phyloP scores from a whole-genome alignment of 2,329 filamentous ascomycete genomes.

The Seiridium unicorne region DNA sequence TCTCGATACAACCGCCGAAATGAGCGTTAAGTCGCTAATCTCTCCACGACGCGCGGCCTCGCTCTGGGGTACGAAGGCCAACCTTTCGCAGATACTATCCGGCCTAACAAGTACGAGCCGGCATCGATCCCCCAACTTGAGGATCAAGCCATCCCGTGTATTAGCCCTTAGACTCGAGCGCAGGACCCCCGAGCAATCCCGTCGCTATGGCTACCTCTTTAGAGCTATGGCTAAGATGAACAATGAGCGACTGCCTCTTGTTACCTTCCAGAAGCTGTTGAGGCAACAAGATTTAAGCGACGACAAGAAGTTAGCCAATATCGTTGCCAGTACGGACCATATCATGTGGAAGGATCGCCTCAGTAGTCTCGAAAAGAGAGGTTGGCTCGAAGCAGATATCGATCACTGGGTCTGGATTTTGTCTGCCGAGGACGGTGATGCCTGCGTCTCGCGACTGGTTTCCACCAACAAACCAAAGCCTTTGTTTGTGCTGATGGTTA shows the following conservation, averaged over 20 bases:
- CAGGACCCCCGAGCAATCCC: conserved; percentile 16
- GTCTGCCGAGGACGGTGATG: conserved; percentile 30
- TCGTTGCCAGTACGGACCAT: conserved; percentile 15
- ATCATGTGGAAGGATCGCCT: conserved; percentile 29
- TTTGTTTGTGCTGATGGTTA: conserved; percentile 35
- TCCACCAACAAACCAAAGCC: conserved; percentile 32
- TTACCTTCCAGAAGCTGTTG: conserved; percentile 24
- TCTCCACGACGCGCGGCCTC: background rate
- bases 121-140: conserved; percentile 15
- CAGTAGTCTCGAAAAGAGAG: conserved; percentile 27
- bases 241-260: conserved; percentile 24
- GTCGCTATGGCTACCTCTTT: conserved; percentile 10
- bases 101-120: conserved; percentile 16
- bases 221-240: conserved; percentile 12
- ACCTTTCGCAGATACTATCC: conserved; percentile 19
- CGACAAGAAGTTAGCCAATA: conserved; percentile 14
- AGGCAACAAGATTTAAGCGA: conserved; percentile 17
- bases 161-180: conserved; percentile 20
- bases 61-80: conserved; percentile 11
- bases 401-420: conserved; percentile 42
- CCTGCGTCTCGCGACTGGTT: conserved; percentile 32
- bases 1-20: background rate
- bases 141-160: conserved; percentile 20
- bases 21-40: background rate
- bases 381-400: conserved; percentile 31